Base-by-base conservation (phyloP, 2,329 filamentous ascomycete genomes). In the Stenocarpella maydis region DNA sequence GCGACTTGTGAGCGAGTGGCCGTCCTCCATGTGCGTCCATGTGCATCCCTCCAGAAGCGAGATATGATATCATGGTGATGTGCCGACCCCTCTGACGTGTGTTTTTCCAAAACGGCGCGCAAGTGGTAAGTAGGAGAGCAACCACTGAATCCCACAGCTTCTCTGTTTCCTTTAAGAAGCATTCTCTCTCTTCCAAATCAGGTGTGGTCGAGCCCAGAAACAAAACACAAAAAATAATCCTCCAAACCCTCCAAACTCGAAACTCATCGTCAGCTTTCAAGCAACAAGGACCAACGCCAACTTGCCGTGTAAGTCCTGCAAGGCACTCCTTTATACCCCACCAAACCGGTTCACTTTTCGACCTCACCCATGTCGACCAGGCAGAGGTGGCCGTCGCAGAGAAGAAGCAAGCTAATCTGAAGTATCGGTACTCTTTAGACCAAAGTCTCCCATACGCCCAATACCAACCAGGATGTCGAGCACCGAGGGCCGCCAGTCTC, bases 401-500 rank as follows among this genome's bases (percentile, higher is more conserved):
- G 19, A 1, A 24, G 3, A 8, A 49, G 14, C 50, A 63, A 1
- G 52, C 47, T 39, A n/a, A 47, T 26, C 17, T 17, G 10, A 6
- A 26, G 37, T 21, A 12, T 54, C 21, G 21, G 15, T 9, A 17
- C n/a, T 26, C 1, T 5, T 17, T 9, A 49, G 26, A 54, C 55
- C 24, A 26, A 39, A 12, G n/a, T 10, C 26, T 49, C 43, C n/a
- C 9, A 9, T 21, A 17, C 58, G 24, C 55, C 45, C 64, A 63
- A 28, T 34, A 45, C 66, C 71, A 71, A 71, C 73, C 78, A 89
- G 73, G 76, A 93, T 94, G 91, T 90, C 92, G 55, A 77, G 79
- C 67, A 73, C 76, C 77, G 81, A 87, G 80, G 92, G 92, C 79
- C 90, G 90, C 77, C 87, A 97, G 82, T 97, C 94, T 39, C 94